Conservation (phyloP, 805 yeast species). For the Candida montana region DNA sequence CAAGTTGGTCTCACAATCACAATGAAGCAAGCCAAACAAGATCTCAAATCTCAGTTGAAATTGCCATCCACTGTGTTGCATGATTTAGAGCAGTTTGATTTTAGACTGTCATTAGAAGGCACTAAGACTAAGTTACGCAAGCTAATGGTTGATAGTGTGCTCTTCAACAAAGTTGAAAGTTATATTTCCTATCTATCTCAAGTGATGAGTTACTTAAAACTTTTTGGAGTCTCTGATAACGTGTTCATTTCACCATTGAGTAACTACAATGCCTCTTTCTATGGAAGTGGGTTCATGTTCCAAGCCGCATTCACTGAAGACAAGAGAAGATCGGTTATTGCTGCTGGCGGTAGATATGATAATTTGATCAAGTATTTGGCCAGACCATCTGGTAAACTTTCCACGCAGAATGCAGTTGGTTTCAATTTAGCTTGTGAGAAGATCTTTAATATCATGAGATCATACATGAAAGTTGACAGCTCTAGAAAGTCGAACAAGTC, state of each 20-base stretch:
- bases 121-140: slow-evolving; percentile 60
- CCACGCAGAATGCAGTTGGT: slow-evolving; percentile 68
- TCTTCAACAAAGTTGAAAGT: slow-evolving; percentile 52
- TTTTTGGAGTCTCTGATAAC: slow-evolving; percentile 53
- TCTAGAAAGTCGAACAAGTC: slow-evolving; percentile 23
- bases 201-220: slow-evolving; percentile 48
- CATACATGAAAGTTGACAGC: slow-evolving; percentile 36
- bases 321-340: slow-evolving; percentile 45
- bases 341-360: slow-evolving; percentile 95
- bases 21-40: slow-evolving; percentile 51
- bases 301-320: slow-evolving; percentile 67
- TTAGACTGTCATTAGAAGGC: slow-evolving; percentile 60
- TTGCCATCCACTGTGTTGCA: slow-evolving; percentile 78
- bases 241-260: slow-evolving; percentile 75
- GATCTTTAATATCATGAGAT: slow-evolving; percentile 46
- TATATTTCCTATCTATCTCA: slow-evolving; percentile 57
- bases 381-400: slow-evolving; percentile 39
- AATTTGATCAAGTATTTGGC: slow-evolving; percentile 60
- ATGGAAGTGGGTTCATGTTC: slow-evolving; percentile 80
- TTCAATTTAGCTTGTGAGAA: slow-evolving; percentile 76
- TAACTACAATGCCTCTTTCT: slow-evolving; percentile 77
- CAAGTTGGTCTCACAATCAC: slow-evolving; percentile 68
- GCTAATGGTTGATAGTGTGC: slow-evolving; percentile 70
- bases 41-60: slow-evolving; percentile 58
- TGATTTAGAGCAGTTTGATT: slow-evolving; percentile 77